Percentiles rank a stretch among this genome's conserved stretches.
Conservation (phyloP, 2,329 filamentous ascomycete genomes). For the Clarireedia hainanense region DNA sequence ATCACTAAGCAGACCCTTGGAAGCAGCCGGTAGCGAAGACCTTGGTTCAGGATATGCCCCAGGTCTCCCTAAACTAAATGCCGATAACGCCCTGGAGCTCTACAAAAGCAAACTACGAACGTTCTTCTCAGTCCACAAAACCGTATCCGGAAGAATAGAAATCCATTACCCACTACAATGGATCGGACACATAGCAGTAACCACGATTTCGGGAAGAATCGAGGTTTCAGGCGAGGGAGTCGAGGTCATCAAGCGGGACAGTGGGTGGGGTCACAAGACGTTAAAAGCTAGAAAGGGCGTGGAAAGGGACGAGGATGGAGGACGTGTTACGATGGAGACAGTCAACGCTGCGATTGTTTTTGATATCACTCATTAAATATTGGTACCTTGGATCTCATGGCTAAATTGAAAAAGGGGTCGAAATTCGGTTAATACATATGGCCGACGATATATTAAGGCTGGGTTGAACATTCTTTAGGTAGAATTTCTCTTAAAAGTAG, state of each 20-base stretch:
- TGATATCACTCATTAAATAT: background rate
- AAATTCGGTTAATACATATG: too few relatives aligned
- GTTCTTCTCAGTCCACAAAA: constrained; percentile 18
- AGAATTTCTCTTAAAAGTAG: background rate
- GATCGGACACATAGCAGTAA: constrained; percentile 22
- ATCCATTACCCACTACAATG: constrained; percentile 22
- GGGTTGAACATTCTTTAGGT: background rate
- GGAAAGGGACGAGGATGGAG: constrained; percentile 16
- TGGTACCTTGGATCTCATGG: background rate
- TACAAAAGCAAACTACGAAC: constrained; percentile 14
- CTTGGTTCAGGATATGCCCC: background rate
- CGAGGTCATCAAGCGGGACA: constrained; percentile 16
- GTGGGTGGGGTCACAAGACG: constrained; percentile 18
- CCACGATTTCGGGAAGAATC: constrained; percentile 21
- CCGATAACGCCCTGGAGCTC: background rate
- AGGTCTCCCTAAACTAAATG: background rate
- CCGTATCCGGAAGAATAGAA: constrained; percentile 15
- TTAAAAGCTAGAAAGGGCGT: constrained; percentile 21
- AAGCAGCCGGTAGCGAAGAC: background rate
- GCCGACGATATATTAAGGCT: too few relatives aligned
- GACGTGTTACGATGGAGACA: constrained; percentile 15
- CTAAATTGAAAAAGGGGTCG: background rate
- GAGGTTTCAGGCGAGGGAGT: constrained; percentile 16
- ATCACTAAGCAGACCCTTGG: background rate
- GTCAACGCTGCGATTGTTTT: constrained; percentile 15